A percentile compares a stretch with the other conserved stretches of the same genome.
Evolutionary conservation across 768 basidiomycete species (phyloP).

Genomic region (Mycena galopus): DNA sequence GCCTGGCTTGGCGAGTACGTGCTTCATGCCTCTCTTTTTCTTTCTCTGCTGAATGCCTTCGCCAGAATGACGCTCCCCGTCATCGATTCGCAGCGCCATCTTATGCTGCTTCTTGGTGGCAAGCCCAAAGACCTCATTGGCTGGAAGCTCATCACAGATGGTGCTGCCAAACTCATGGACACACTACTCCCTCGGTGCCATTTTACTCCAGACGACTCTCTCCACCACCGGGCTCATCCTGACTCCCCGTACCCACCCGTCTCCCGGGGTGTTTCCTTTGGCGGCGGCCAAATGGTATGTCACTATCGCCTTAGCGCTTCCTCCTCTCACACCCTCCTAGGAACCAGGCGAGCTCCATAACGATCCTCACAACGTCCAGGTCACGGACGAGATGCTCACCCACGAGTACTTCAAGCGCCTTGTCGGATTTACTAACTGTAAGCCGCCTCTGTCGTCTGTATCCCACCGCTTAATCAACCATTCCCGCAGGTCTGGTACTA

Average conservation of each 20-base stretch:
- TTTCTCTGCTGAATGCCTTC: not conserved
- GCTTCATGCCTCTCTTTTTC: not conserved
- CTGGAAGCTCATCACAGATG: not conserved
- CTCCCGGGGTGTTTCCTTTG: not conserved
- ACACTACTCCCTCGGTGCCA: not conserved
- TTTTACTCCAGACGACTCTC: not conserved
- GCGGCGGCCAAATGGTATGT: not conserved
- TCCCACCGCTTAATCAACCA: not conserved
- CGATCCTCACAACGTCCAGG: not conserved
- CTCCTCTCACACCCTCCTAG: not conserved
- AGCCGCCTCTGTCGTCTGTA: not conserved
- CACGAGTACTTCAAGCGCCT: not conserved
- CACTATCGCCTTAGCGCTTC: not conserved
- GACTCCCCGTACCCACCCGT: not conserved
- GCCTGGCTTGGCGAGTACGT: conserved; percentile 20
- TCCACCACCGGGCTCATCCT: not conserved
- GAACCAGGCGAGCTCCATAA: not conserved
- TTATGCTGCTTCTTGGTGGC: not conserved
- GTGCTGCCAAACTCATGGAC: not conserved
- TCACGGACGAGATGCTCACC: not conserved
- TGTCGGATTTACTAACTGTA: not conserved
- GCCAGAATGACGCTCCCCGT: not conserved
- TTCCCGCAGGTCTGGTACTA: not conserved
- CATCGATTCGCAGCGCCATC: not conserved
- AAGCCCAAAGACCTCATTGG: not conserved